A percentile compares a stretch with the other conserved stretches of the same genome.
Evolutionary conservation across 2,329 filamentous ascomycete species (phyloP).

Genomic region (Verticillium nubilum): DNA sequence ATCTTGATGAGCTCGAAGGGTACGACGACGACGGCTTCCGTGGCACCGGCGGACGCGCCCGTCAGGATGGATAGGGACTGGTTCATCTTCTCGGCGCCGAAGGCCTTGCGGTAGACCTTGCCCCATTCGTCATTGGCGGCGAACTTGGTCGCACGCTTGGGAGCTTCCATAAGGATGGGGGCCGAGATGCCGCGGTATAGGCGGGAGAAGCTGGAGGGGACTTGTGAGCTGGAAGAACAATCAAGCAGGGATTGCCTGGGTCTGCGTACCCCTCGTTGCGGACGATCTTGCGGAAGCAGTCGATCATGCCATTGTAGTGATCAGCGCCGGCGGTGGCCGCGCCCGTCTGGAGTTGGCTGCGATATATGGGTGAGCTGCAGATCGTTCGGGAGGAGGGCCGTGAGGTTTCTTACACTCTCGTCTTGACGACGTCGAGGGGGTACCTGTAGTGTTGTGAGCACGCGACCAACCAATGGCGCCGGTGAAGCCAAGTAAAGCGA

Average conservation of each 20-base stretch:
- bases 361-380: conserved; percentile 14
- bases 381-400: conserved; percentile 13
- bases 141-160: conserved; percentile 95
- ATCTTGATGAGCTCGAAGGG: conserved; percentile 99
- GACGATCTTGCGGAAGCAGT: conserved; percentile 97
- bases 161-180: conserved; percentile 94
- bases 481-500: conserved; percentile 1
- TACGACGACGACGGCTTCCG: conserved; percentile 93
- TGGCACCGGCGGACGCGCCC: conserved; percentile 89
- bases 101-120: conserved; percentile 82
- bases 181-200: conserved; percentile 94
- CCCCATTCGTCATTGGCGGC: conserved; percentile 99
- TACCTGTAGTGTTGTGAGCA: conserved; percentile 59
- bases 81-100: conserved; percentile 81
- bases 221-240: neutral
- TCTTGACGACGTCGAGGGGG: conserved; percentile 97
- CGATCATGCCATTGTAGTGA: conserved; percentile 92
- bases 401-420: conserved; percentile 68
- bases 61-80: conserved; percentile 89
- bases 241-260: conserved; percentile 1
- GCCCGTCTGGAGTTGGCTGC: conserved; percentile 80
- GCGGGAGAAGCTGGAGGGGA: conserved; percentile 62
- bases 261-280: conserved; percentile 78
- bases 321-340: conserved; percentile 66
- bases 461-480: conserved; percentile 9